A percentile compares a stretch with the other conserved stretches of the same genome.
Evolutionary conservation across 2,329 filamentous ascomycete species (phyloP).

Genomic region (Cephalotrichum gorgonifer): DNA sequence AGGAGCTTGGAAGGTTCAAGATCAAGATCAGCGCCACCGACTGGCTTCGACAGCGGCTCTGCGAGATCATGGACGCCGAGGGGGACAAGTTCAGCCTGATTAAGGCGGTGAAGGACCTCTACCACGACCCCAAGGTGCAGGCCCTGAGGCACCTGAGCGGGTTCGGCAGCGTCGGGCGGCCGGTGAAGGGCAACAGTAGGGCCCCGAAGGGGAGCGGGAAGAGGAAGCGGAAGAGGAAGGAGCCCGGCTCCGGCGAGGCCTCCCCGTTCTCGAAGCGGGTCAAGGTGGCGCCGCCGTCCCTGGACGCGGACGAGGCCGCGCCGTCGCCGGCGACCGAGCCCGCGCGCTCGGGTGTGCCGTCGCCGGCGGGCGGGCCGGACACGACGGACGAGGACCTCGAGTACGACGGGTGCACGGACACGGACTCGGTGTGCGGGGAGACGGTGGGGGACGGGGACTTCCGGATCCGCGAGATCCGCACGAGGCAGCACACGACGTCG

Average conservation of each 20-base stretch:
- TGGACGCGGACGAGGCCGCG: not conserved
- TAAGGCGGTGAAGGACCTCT: slow-evolving; percentile 41
- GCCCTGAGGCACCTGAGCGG: slow-evolving; percentile 39
- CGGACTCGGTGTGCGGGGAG: slow-evolving; percentile 38
- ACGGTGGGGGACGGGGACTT: slow-evolving; percentile 36
- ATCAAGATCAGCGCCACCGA: slow-evolving; percentile 41
- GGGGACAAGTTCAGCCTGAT: slow-evolving; percentile 40
- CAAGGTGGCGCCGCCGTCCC: slow-evolving; percentile 6
- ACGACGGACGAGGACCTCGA: slow-evolving; percentile 30
- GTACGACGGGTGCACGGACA: slow-evolving; percentile 37
- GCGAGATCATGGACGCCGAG: slow-evolving; percentile 33
- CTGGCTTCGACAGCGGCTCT: slow-evolving; percentile 47
- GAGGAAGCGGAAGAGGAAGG: not conserved
- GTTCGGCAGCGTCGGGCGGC: slow-evolving; percentile 46
- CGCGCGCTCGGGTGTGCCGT: slow-evolving; percentile 9
- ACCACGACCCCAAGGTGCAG: slow-evolving; percentile 43
- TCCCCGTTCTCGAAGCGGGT: slow-evolving; percentile 5
- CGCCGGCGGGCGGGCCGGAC: not conserved
- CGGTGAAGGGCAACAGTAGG: slow-evolving; percentile 25
- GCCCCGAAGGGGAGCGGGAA: not conserved
- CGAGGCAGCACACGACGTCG: slow-evolving; percentile 32
- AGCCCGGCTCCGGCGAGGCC: not conserved
- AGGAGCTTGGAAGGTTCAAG: slow-evolving; percentile 41
- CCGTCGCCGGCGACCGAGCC: not conserved
- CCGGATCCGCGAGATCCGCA: slow-evolving; percentile 42